These are phyloP conservation scores for Debaryomyces sp. DNA, from an alignment of 1,139 yeast genomes.

Conservation along the genomic window DNA sequence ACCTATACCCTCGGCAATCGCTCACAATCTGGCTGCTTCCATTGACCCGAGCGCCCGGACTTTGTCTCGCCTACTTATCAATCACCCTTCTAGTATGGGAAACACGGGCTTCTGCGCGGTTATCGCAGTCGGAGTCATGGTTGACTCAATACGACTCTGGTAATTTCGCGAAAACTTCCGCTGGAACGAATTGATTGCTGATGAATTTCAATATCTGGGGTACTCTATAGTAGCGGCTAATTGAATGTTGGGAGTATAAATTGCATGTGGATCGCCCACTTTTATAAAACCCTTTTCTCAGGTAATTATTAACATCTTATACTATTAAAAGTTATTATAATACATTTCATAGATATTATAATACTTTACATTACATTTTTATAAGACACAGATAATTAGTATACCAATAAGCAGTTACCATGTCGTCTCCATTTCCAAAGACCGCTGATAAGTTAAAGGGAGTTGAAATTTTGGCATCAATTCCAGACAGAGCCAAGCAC, in stretches of 20 bases:
- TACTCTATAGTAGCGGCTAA: neutral
- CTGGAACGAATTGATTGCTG: slow-evolving; percentile 14
- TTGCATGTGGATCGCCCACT: slow-evolving; percentile 2
- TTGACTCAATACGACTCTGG: slow-evolving; percentile 8
- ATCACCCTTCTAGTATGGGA: neutral
- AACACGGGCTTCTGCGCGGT: neutral
- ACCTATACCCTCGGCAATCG: neutral
- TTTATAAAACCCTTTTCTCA: neutral
- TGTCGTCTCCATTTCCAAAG: slow-evolving; percentile 57
- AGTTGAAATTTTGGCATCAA: slow-evolving; percentile 65
- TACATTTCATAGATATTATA: neutral
- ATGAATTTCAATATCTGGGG: slow-evolving; percentile 8
- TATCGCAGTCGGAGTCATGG: slow-evolving; percentile 1
- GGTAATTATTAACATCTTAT: neutral
- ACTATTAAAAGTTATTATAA: neutral
- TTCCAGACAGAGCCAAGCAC: slow-evolving; percentile 61
- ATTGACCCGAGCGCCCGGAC: neutral
- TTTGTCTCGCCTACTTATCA: neutral
- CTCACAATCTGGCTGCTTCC: neutral
- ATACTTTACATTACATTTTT: neutral
- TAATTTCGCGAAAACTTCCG: slow-evolving; percentile 9
- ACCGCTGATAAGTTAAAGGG: slow-evolving; percentile 58
- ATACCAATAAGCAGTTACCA: slow-evolving; percentile 15
- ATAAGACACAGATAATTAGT: neutral
- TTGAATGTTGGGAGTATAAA: slow-evolving; percentile 1